These are phyloP conservation scores for Cocos nucifera DNA, from an alignment of 176 grass and related monocot species.

Conservation along the genomic window DNA sequence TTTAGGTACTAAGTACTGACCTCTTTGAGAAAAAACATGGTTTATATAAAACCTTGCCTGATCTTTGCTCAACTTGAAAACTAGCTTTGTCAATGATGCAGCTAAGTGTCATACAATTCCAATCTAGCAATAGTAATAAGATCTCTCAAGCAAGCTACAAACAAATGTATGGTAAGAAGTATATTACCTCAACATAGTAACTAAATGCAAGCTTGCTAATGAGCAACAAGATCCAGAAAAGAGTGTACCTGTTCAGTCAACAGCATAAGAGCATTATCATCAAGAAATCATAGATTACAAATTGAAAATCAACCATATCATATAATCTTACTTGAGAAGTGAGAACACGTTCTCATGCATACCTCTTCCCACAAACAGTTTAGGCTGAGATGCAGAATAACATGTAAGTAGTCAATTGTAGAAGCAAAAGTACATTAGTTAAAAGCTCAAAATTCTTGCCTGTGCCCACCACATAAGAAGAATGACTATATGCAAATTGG, in stretches of 20 bases:
- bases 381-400: slow-evolving; percentile 53
- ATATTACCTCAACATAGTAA: slow-evolving; percentile 93
- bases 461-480: slow-evolving; percentile 97
- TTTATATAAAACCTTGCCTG: too few relatives aligned
- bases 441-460: slow-evolving; percentile 34
- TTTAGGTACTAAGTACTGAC: too few relatives aligned
- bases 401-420: background rate
- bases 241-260: slow-evolving; percentile 57
- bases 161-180: background rate
- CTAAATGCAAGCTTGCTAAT: slow-evolving; percentile 95
- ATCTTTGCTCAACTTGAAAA: too few relatives aligned
- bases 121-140: too few relatives aligned
- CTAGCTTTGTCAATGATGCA: too few relatives aligned
- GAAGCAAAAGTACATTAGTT: too few relatives aligned
- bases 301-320: slow-evolving; percentile 15
- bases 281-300: slow-evolving; percentile 2
- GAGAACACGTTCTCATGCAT: slow-evolving; percentile 77
- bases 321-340: slow-evolving; percentile 74
- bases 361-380: slow-evolving; percentile 81
- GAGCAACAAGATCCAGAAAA: slow-evolving; percentile 95
- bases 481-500: slow-evolving; percentile 49
- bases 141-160: background rate
- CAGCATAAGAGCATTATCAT: slow-evolving; percentile 8
- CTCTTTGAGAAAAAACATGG: too few relatives aligned
- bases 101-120: too few relatives aligned